Base-by-base conservation (phyloP, 2,329 filamentous ascomycete genomes). In the Massarina eburnea region DNA sequence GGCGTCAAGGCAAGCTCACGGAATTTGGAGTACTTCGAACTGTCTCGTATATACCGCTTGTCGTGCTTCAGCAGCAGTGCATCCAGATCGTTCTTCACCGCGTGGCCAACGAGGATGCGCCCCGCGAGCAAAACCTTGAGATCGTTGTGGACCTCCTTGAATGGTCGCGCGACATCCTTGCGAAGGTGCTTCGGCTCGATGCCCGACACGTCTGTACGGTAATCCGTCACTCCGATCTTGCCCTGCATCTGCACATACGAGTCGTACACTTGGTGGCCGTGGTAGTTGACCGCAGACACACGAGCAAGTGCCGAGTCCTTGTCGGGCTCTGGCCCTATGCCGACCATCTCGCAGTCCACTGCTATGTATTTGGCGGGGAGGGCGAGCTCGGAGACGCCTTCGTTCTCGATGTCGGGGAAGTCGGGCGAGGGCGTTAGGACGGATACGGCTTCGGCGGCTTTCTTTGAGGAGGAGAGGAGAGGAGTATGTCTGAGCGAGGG, bases 301-400 rank as follows among this genome's bases (percentile, higher is more conserved):
- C 94, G 83, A 1, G 94, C 94, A 35, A 99, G 81, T 0, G 84
- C 84, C 27, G 89, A 91, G 63, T 84, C 81, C 53, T 85, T 78
- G 40, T 83, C 83, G 3, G 81, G 75, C 30, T 73, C 68, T 5
- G 82, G 71, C 0, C 87, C 88, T 10, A 95, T 83, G 38, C 92
- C 94, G 20, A 99, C 94, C 94, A 99, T 99, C 73, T 99, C 94
- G 71, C 94, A 99, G 74, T 99, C 94, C 37, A 99, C 82, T 17
- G 89, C 88, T 33, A 99, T 75, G 68, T 95, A 99, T 77, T 94
- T 95, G 41, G 92, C 94, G 17, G 91, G 75, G 42, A 90, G 82
- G 27, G 86, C 73, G 5, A 79, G 81, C 19, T 75, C 69, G 52
- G 65, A 69, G 2, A 73, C 60, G 43, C 75, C 73, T 51, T 68